Conservation (phyloP, 495 filamentous ascomycete species). For the Aspergillus steynii region DNA sequence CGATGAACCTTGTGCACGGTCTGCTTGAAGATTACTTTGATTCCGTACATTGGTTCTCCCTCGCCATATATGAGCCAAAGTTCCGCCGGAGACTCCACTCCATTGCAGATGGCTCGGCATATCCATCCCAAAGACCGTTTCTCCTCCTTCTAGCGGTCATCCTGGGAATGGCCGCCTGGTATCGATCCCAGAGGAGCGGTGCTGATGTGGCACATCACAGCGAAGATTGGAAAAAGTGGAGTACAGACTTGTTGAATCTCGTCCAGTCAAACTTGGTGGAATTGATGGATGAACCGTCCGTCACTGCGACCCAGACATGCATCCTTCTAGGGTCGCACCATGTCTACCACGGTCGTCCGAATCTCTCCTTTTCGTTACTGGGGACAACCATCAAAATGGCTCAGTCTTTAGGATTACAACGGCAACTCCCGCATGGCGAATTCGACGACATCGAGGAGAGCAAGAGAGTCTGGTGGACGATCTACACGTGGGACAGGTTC, state of each 20-base stretch:
- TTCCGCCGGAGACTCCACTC: constrained; percentile 27
- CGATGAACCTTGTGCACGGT: constrained; percentile 17
- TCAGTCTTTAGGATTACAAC: constrained; percentile 36
- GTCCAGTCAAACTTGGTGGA: constrained; percentile 30
- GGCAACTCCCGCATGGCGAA: constrained; percentile 17
- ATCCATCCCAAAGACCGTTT: constrained; percentile 28
- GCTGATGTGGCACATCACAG: constrained; percentile 1
- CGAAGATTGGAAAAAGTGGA: constrained; percentile 19
- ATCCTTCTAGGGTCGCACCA: constrained; percentile 36
- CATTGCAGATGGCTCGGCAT: constrained; percentile 28
- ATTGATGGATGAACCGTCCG: constrained; percentile 34
- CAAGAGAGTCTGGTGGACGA: constrained; percentile 40
- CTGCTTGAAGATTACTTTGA: constrained; percentile 36
- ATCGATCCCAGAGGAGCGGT: constrained; percentile 19
- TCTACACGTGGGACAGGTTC: constrained; percentile 41
- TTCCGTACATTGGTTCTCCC: constrained; percentile 37
- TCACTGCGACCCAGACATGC: constrained; percentile 32
- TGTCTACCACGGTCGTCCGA: constrained; percentile 37
- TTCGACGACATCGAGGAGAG: constrained; percentile 32
- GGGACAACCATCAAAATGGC: constrained; percentile 36
- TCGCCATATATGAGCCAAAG: constrained; percentile 32
- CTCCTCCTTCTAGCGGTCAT: constrained; percentile 29
- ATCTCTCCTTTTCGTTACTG: constrained; percentile 35
- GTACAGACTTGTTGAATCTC: constrained; percentile 18
- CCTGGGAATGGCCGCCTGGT: constrained; percentile 36